phyloP scores from a whole-genome alignment of 2,329 filamentous ascomycete genomes.

The Colletotrichum spinosum region DNA sequence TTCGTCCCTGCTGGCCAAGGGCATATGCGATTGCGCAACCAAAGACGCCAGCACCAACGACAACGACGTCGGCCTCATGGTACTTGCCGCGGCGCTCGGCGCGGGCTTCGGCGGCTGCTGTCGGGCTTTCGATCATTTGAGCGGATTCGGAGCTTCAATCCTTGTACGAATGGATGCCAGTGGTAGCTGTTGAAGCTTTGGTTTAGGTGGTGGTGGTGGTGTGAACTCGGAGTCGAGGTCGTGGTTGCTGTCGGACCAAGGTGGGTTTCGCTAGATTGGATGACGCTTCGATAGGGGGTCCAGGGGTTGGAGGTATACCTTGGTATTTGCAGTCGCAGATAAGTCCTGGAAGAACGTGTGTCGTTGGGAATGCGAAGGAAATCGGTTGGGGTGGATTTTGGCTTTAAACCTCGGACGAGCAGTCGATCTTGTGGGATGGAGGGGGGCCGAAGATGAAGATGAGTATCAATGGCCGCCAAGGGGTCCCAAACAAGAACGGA shows the following conservation, averaged over 20 bases:
- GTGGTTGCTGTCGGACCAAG: conserved; percentile 6
- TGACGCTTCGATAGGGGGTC: conserved; percentile 20
- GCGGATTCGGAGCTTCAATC: background rate
- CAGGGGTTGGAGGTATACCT: background rate
- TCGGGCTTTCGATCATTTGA: conserved; percentile 46
- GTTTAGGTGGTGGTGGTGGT: conserved; percentile 1
- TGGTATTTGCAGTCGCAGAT: too few species aligned
- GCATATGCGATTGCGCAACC: conserved; percentile 89
- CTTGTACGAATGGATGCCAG: background rate
- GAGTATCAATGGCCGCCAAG: background rate
- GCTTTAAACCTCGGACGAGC: background rate
- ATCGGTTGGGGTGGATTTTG: conserved; percentile 7
- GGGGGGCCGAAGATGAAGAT: background rate
- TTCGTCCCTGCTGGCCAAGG: conserved; percentile 88
- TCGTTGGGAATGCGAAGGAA: conserved; percentile 21
- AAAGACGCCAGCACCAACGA: conserved; percentile 91
- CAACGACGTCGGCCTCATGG: conserved; percentile 84
- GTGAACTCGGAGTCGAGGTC: background rate
- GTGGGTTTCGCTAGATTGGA: conserved; percentile 10
- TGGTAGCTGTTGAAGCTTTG: conserved; percentile 29
- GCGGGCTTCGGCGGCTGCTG: conserved; percentile 53
- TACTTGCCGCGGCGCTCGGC: conserved; percentile 62
- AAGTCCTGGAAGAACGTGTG: too few species aligned
- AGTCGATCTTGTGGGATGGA: background rate
- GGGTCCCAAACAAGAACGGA: conserved; percentile 19